These are phyloP conservation scores for Amanita pallidorosea DNA, from an alignment of 768 basidiomycete species.

Conservation along the genomic window DNA sequence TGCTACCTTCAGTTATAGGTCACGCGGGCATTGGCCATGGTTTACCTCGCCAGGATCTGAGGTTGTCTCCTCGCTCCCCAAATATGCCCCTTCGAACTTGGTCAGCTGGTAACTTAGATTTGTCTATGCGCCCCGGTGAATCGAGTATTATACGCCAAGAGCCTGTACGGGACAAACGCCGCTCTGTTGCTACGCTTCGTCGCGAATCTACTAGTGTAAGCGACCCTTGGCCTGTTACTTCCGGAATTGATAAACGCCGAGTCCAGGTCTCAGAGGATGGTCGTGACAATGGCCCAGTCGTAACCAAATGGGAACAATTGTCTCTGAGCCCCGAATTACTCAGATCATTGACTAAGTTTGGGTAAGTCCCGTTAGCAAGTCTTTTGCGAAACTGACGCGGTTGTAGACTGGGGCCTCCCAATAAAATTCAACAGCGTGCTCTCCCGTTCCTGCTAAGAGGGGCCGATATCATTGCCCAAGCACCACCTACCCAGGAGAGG, in stretches of 20 bases:
- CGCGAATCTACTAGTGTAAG: constrained; percentile 70
- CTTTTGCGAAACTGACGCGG: not conserved
- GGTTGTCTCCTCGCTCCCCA: constrained; percentile 48
- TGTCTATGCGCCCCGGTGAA: constrained; percentile 49
- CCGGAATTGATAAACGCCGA: constrained; percentile 5
- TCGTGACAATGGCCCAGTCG: constrained; percentile 68
- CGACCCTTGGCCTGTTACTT: constrained; percentile 7
- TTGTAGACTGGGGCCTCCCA: constrained; percentile 85
- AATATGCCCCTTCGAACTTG: constrained; percentile 73
- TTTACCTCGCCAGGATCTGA: constrained; percentile 54
- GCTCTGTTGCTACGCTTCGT: constrained; percentile 60
- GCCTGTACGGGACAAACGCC: constrained; percentile 56
- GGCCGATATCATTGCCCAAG: constrained; percentile 96
- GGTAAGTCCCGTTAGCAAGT: constrained; percentile 40
- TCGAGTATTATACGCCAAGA: constrained; percentile 33
- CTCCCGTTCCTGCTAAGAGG: constrained; percentile 91
- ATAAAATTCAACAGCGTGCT: constrained; percentile 97
- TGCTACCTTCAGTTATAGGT: constrained; percentile 28
- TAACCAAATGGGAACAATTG: constrained; percentile 96
- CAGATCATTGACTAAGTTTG: constrained; percentile 85
- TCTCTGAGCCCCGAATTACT: constrained; percentile 78
- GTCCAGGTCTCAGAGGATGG: constrained; percentile 42
- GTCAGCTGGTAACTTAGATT: constrained; percentile 74
- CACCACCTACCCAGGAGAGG: constrained; percentile 95
- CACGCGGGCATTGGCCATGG: constrained; percentile 44